Base-by-base conservation (phyloP, 768 basidiomycete genomes). In the Hypholoma fasciculare region DNA sequence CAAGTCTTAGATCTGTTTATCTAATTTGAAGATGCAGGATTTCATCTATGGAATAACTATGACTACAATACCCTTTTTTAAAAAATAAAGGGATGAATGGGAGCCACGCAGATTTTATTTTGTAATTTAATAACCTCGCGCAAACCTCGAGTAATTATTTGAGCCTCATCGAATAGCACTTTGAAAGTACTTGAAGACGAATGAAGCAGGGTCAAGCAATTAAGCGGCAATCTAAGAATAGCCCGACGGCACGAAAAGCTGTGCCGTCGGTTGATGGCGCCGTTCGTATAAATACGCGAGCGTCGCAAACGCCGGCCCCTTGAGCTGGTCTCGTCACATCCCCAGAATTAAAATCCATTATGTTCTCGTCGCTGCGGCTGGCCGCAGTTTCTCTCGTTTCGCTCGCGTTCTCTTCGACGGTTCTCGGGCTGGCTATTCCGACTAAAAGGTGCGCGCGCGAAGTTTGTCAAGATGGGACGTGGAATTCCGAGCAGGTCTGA, bases 251-350 rank as follows among this genome's bases (percentile, higher is more conserved):
- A 20, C 17, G 36, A 20, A 49, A 49, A 50, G 48, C 56, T 44
- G 56, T 50, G 49, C 48, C 23, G 14, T 7, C 48, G 16, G 23
- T 7, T 37, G 17, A 39, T 16, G 13, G 48, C 38, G 26, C 44
- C 44, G 27, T 20, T 14, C 54, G 12, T 36, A 19, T 30, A 23
- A 50, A 57, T 39, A 40, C 23, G 49, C 47, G 38, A 26, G 37
- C 19, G 19, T 16, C 11, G 42, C n/a, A 17, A n/a, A 30, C 30
- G 43, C 27, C 36, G 34, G 23, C 36, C 20, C 56, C 54, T 60
- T 56, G 65, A 68, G 67, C 67, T 62, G 67, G 67, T 61, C 63
- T 65, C 78, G 75, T 63, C 72, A 75, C 68, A 75, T 80, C 79
- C 69, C 78, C 80, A 19, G 38, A 72, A 52, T 68, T 78, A 52